Conservation (phyloP, 1,139 yeast genomes). For the Candida sojae region DNA sequence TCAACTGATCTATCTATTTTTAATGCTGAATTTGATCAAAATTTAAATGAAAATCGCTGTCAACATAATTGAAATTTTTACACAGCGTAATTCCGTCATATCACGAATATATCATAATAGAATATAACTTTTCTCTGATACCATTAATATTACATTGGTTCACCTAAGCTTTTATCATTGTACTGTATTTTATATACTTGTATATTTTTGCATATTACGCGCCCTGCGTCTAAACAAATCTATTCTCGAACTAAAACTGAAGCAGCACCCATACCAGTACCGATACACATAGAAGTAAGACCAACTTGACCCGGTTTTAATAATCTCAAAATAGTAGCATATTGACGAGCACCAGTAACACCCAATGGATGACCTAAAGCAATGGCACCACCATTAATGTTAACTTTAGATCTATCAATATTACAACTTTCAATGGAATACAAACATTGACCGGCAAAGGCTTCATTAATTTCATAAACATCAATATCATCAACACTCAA, state of each 20-base stretch:
- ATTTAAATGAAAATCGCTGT: too few relatives aligned
- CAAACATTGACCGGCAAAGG: conserved; percentile 18
- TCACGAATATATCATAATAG: too few relatives aligned
- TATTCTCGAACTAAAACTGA: conserved; percentile 15
- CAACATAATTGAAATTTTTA: too few relatives aligned
- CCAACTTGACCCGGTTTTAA: conserved; percentile 17
- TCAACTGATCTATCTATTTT: too few relatives aligned
- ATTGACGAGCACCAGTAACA: conserved; percentile 17
- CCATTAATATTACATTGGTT: too few relatives aligned
- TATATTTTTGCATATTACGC: neutral
- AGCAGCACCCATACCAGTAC: conserved; percentile 19
- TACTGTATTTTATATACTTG: too few relatives aligned
- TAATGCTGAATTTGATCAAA: too few relatives aligned
- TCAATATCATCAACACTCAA: conserved; percentile 14
- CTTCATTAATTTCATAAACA: conserved; percentile 17
- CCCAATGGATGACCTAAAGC: conserved; percentile 18
- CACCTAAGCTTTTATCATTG: too few relatives aligned
- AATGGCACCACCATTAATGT: conserved; percentile 17
- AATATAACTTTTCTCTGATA: too few relatives aligned
- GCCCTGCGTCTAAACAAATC: neutral
- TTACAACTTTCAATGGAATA: conserved; percentile 13
- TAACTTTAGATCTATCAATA: conserved; percentile 14
- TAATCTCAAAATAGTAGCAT: conserved; percentile 17
- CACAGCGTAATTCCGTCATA: too few relatives aligned
- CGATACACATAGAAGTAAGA: conserved; percentile 18